Conservation (phyloP, 352 stramenopile genomes). For the Phytopythium aichiense region DNA sequence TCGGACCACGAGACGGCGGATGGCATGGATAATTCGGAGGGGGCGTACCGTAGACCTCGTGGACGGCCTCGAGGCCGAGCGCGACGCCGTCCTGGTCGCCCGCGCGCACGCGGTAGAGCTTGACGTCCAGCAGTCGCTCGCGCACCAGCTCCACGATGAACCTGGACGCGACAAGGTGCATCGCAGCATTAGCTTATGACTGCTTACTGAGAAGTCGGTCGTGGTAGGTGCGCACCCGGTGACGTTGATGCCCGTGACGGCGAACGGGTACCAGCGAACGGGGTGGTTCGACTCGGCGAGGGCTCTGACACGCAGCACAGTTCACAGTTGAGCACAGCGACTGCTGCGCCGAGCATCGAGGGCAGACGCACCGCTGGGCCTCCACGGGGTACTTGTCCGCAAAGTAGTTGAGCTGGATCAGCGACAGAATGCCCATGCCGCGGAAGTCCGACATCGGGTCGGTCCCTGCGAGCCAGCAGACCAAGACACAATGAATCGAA, state of each 20-base stretch:
- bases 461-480: constrained; percentile 28
- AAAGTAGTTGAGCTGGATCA: constrained; percentile 77
- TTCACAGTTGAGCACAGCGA: not conserved
- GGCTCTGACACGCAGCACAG: constrained; percentile 27
- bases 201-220: not conserved
- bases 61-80: constrained; percentile 38
- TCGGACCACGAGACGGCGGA: not conserved
- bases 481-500: not conserved
- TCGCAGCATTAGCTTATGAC: not conserved
- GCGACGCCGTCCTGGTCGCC: constrained; percentile 26
- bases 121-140: constrained; percentile 72
- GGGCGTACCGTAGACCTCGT: constrained; percentile 72
- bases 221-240: constrained; percentile 32
- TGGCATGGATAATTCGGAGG: not conserved
- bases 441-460: constrained; percentile 86
- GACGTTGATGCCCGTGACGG: constrained; percentile 85
- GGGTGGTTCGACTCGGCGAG: constrained; percentile 81
- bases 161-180: constrained; percentile 11
- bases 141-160: constrained; percentile 75
- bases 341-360: not conserved
- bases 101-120: constrained; percentile 46
- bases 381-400: constrained; percentile 70
- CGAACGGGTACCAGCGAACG: constrained; percentile 84
- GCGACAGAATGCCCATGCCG: constrained; percentile 76
- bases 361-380: constrained; percentile 41